Evolutionary conservation across 2,329 filamentous ascomycete species (phyloP).

Genomic region (Epicoccum nigrum): DNA sequence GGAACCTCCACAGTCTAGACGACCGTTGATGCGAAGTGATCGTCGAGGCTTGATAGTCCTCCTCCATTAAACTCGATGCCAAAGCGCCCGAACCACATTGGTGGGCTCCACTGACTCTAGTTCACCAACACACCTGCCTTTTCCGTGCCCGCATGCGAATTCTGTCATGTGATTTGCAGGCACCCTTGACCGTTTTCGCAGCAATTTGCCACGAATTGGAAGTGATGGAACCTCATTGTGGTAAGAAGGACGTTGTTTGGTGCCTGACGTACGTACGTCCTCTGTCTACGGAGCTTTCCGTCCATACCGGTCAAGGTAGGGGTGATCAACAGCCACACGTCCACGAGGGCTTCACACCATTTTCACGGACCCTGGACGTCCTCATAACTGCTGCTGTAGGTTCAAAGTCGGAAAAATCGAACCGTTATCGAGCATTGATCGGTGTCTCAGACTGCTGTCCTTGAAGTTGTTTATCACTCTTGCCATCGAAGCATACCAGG

Average conservation of each 20-base stretch:
- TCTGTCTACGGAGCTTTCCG: background rate
- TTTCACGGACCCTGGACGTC: background rate
- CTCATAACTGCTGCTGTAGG: background rate
- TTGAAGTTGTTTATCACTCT: background rate
- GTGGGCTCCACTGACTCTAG: too few relatives aligned
- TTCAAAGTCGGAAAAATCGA: background rate
- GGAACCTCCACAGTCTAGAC: too few relatives aligned
- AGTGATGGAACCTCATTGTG: background rate
- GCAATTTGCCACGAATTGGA: background rate
- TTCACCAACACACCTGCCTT: too few relatives aligned
- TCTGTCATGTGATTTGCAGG: background rate
- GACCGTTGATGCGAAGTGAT: too few relatives aligned
- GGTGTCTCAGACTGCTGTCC: background rate
- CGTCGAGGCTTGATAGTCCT: too few relatives aligned
- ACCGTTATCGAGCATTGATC: background rate
- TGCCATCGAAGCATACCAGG: background rate
- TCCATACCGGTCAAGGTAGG: constrained; percentile 2
- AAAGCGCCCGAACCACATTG: background rate
- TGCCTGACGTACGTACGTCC: background rate
- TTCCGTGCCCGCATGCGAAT: background rate
- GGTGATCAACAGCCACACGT: background rate
- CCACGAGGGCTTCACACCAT: constrained; percentile 8
- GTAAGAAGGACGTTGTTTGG: background rate
- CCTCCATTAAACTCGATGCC: background rate
- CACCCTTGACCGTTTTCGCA: background rate